A percentile compares a stretch with the other conserved stretches of the same genome.
Evolutionary conservation across 352 stramenopile genomes (phyloP).

Genomic region (Globisporangium heterothallicum): DNA sequence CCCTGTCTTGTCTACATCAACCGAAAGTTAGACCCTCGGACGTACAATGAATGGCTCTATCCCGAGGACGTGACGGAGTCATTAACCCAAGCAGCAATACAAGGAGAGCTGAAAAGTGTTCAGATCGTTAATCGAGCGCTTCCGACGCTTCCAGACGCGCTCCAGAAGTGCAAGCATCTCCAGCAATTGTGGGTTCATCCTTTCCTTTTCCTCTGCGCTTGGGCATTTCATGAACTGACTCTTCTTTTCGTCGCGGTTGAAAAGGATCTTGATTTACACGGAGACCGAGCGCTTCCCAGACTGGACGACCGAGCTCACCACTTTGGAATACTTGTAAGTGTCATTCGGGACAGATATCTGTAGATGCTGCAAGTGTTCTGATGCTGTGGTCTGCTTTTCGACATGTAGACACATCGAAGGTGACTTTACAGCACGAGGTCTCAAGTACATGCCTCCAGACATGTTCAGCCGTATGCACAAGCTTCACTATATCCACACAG

Average conservation of each 20-base stretch:
- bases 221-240: not conserved
- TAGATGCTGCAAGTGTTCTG: not conserved
- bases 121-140: slow-evolving; percentile 19
- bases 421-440: slow-evolving; percentile 10
- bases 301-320: slow-evolving; percentile 10
- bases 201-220: not conserved
- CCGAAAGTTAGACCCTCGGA: slow-evolving; percentile 4
- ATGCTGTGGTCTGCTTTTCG: not conserved
- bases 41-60: slow-evolving; percentile 14
- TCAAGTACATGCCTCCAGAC: slow-evolving; percentile 12
- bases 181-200: slow-evolving; percentile 12
- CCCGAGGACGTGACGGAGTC: slow-evolving; percentile 11
- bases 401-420: slow-evolving; percentile 12
- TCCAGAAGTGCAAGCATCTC: slow-evolving; percentile 9
- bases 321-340: slow-evolving; percentile 15
- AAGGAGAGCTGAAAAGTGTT: slow-evolving; percentile 10
- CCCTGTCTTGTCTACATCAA: slow-evolving; percentile 16
- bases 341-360: not conserved
- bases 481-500: slow-evolving; percentile 11
- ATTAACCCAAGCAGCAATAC: slow-evolving; percentile 2
- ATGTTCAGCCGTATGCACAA: slow-evolving; percentile 12
- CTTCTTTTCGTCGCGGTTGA: not conserved
- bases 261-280: slow-evolving; percentile 17
- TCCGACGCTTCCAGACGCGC: slow-evolving; percentile 8
- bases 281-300: slow-evolving; percentile 14